Conservation (phyloP, 345 rosid species). For the Excoecaria agallocha region DNA sequence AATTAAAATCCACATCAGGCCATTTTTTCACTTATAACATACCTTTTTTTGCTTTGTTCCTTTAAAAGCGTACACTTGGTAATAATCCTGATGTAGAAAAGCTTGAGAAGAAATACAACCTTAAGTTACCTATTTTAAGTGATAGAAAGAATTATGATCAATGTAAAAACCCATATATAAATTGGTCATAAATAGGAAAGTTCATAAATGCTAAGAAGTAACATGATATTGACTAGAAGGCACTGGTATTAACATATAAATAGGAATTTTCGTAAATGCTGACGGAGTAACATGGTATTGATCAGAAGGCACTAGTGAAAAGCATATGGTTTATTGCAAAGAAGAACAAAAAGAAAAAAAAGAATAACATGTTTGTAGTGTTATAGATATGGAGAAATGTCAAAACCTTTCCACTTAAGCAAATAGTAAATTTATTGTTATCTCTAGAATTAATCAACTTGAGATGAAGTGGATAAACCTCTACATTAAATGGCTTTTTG, state of each 20-base stretch:
- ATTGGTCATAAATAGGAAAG: too few relatives aligned
- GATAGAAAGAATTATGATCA: too few relatives aligned
- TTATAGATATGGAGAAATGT: not conserved
- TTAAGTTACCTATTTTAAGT: too few relatives aligned
- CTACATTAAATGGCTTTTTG: constrained; percentile 56
- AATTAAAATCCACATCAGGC: not conserved
- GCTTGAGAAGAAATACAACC: constrained; percentile 48
- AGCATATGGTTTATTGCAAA: not conserved
- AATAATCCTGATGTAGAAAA: constrained; percentile 61
- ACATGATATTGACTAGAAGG: too few relatives aligned
- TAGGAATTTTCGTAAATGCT: too few relatives aligned
- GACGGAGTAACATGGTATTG: too few relatives aligned
- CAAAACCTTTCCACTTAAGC: constrained; percentile 76
- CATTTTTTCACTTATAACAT: not conserved
- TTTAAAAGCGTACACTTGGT: constrained; percentile 54
- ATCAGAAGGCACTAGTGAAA: too few relatives aligned
- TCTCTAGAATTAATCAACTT: constrained; percentile 69
- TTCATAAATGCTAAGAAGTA: too few relatives aligned
- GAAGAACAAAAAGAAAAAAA: not conserved
- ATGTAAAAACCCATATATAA: too few relatives aligned
- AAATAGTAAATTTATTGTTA: constrained; percentile 40
- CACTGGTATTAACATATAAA: not conserved
- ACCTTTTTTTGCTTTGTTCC: constrained; percentile 67
- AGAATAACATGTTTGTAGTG: not conserved
- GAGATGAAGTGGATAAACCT: constrained; percentile 77